These are phyloP conservation scores for Starmerella apis DNA, from an alignment of 805 yeast species.

Conservation along the genomic window DNA sequence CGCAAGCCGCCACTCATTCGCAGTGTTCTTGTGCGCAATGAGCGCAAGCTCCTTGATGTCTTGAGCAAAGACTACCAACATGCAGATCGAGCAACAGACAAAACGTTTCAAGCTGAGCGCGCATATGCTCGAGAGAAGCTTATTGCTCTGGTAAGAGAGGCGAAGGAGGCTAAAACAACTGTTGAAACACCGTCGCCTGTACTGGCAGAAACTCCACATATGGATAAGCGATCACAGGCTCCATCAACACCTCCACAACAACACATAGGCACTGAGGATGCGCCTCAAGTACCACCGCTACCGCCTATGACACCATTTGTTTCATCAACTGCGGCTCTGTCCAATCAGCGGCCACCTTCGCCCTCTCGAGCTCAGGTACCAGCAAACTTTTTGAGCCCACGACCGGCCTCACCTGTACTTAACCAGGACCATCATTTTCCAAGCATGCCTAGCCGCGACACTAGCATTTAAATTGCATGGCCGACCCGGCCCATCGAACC, in stretches of 20 bases:
- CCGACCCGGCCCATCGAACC: no score
- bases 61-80: conserved; percentile 47
- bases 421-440: conserved; percentile 9
- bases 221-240: no score
- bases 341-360: conserved; percentile 16
- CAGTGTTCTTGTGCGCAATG: conserved; percentile 76
- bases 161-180: no score
- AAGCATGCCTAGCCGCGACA: neutral
- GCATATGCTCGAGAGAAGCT: conserved; percentile 70
- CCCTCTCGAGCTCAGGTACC: conserved; percentile 23
- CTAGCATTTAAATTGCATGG: neutral
- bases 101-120: conserved; percentile 63
- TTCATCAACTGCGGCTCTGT: neutral
- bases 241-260: no score
- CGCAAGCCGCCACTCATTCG: conserved; percentile 66
- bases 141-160: conserved; percentile 29
- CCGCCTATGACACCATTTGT: neutral
- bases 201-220: no score
- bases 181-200: no score
- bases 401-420: conserved; percentile 15
- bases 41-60: conserved; percentile 61
- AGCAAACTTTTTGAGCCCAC: conserved; percentile 10
- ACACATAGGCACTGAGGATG: no score
- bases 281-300: conserved; percentile 1
- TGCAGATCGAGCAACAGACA: conserved; percentile 51